A percentile compares a stretch with the other conserved stretches of the same genome.
These are phyloP conservation scores for Ammopiptanthus mongolicus DNA, from an alignment of 306 rosid species.

Conservation along the genomic window DNA sequence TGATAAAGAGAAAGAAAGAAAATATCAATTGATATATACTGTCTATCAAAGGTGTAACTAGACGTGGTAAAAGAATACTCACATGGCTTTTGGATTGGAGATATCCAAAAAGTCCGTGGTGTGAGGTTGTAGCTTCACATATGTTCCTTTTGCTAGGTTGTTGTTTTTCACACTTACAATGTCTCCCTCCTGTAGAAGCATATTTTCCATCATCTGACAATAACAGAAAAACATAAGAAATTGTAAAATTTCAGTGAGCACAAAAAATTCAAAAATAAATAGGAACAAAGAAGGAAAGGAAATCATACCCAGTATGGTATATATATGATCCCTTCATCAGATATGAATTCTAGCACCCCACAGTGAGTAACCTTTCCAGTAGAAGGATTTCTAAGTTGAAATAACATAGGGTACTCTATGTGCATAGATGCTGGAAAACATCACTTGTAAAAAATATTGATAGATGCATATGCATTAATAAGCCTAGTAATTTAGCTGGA, in stretches of 20 bases:
- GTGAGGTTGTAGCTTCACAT: conserved; percentile 62
- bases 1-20: conserved; percentile 3
- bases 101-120: conserved; percentile 51
- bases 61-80: conserved; percentile 8
- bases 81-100: conserved; percentile 56
- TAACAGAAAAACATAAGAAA: neutral
- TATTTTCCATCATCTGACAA: conserved; percentile 47
- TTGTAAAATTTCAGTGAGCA: neutral
- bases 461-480: neutral
- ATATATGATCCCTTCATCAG: conserved; percentile 50
- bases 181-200: conserved; percentile 51
- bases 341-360: conserved; percentile 52
- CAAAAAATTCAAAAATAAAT: neutral
- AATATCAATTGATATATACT: neutral
- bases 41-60: neutral
- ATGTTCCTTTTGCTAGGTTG: conserved; percentile 46
- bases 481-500: neutral
- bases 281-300: neutral
- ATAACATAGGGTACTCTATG: conserved; percentile 57
- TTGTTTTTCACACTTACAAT: conserved; percentile 38
- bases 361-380: conserved; percentile 43
- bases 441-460: neutral
- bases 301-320: conserved; percentile 45
- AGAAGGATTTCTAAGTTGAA: conserved; percentile 44
- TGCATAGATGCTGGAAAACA: conserved; percentile 43